Evolutionary conservation across 495 filamentous ascomycete genomes (phyloP).

Genomic region (Penicillium paxilli): DNA sequence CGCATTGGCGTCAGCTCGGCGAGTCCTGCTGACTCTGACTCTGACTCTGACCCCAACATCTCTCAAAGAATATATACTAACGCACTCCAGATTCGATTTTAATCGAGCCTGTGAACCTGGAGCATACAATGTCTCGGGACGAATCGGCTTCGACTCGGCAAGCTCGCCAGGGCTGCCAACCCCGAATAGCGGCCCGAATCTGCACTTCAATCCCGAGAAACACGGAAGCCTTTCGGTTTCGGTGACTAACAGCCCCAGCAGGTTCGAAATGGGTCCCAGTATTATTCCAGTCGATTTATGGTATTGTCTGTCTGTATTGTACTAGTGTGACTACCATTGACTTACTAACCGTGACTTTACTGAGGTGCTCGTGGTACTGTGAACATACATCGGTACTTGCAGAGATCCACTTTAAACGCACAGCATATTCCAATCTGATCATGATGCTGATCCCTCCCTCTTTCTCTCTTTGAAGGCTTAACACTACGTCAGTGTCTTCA

Average conservation of each 20-base stretch:
- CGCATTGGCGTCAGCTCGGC: not conserved
- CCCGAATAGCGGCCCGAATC: not conserved
- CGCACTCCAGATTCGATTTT: not conserved
- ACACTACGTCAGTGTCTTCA: too few relatives aligned
- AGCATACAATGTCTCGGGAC: not conserved
- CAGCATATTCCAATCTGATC: too few relatives aligned
- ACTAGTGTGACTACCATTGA: too few relatives aligned
- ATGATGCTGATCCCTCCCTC: not conserved
- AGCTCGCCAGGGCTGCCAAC: not conserved
- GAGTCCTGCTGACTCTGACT: too few relatives aligned
- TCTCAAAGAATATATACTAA: too few relatives aligned
- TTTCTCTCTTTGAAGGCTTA: too few relatives aligned
- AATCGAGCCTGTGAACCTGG: not conserved
- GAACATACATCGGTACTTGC: too few relatives aligned
- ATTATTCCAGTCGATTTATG: not conserved
- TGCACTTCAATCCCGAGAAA: not conserved
- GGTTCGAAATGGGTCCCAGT: not conserved
- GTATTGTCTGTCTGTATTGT: not conserved
- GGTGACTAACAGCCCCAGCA: not conserved
- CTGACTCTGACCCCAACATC: not conserved
- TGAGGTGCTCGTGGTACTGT: too few relatives aligned
- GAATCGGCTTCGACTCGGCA: not conserved
- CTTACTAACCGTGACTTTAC: too few relatives aligned
- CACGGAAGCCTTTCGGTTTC: not conserved
- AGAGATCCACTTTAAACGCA: too few relatives aligned